Evolutionary conservation across 2,329 filamentous ascomycete genomes (phyloP), one percentile per base, ranked within the genome.

Genomic region (Laburnicola sp.): DNA sequence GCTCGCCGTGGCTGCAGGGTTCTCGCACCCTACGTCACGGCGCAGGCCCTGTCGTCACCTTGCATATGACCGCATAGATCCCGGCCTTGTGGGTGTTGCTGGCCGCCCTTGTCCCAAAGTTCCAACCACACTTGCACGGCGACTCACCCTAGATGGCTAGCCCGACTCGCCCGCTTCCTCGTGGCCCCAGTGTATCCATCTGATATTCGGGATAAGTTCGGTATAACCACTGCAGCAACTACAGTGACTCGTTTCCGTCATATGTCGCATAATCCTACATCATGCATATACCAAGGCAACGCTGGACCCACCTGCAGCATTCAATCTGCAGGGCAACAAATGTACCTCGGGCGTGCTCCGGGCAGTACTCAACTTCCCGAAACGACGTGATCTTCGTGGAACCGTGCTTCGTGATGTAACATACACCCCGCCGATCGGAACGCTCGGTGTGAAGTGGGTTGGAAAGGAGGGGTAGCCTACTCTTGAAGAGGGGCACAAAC

Each of bases 21-120:
- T 47, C 26, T 43, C 41, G 52, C 50, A 51, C 22, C 22, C 37
- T 60, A 67, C 65, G 66, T 70, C 64, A 68, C 37, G 57, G 50
- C 49, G 58, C 46, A 35, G 43, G 30, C 30, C 22, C 41, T 44
- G n/a, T 62, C 65, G 65, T 70, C 66, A 69, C 61, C 49, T 50
- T 63, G 66, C 65, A 67, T 60, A 55, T 56, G 50, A 35, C 52
- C 40, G 37, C 43, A 44, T 41, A 37, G 34, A 34, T 51, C 41
- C 57, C 51, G 45, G 48, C n/a, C 36, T 39, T 38, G 51, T 45
- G 45, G 51, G 7, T 44, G 40, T 37, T 57, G 45, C 40, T 31
- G 42, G 27, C 53, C 57, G 55, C 55, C 58, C 58, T 44, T 32
- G n/a, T 30, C n/a, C n/a, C n/a, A n/a, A n/a, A n/a, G n/a, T n/a